Evolutionary conservation across 1,139 yeast genomes (phyloP).

Genomic region (Pichia inconspicua): DNA sequence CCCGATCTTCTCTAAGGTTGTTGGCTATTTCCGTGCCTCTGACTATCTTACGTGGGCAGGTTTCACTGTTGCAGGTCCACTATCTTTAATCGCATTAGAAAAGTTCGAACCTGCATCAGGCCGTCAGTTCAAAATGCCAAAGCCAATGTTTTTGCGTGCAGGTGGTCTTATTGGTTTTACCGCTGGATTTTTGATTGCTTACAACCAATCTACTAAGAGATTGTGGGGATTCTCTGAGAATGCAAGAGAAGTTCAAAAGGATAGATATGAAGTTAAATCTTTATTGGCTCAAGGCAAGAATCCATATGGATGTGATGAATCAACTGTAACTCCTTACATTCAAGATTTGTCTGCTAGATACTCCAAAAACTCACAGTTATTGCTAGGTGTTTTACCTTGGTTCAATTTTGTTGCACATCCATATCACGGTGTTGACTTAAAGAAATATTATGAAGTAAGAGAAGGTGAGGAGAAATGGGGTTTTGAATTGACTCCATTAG

Average conservation of each 20-base stretch:
- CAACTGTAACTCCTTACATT: slow-evolving; percentile 53
- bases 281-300: slow-evolving; percentile 59
- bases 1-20: slow-evolving; percentile 68
- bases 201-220: slow-evolving; percentile 57
- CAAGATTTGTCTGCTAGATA: slow-evolving; percentile 75
- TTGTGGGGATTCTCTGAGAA: slow-evolving; percentile 79
- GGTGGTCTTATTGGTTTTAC: slow-evolving; percentile 54
- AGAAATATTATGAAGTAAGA: slow-evolving; percentile 62
- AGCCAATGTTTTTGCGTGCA: slow-evolving; percentile 52
- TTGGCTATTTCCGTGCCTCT: slow-evolving; percentile 60
- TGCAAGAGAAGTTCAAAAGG: slow-evolving; percentile 60
- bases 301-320: slow-evolving; percentile 55
- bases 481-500: slow-evolving; percentile 26
- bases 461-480: slow-evolving; percentile 33
- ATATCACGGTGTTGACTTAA: slow-evolving; percentile 71
- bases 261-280: slow-evolving; percentile 66
- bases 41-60: slow-evolving; percentile 63
- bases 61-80: slow-evolving; percentile 58
- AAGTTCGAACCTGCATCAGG: slow-evolving; percentile 57
- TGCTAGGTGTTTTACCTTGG: slow-evolving; percentile 67
- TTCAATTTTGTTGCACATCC: slow-evolving; percentile 78
- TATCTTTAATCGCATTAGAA: slow-evolving; percentile 54
- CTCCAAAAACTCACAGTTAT: slow-evolving; percentile 64
- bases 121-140: slow-evolving; percentile 48
- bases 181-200: slow-evolving; percentile 69